These are phyloP conservation scores for Colletotrichum limetticola DNA, from an alignment of 2,329 filamentous ascomycete genomes.

Conservation along the genomic window DNA sequence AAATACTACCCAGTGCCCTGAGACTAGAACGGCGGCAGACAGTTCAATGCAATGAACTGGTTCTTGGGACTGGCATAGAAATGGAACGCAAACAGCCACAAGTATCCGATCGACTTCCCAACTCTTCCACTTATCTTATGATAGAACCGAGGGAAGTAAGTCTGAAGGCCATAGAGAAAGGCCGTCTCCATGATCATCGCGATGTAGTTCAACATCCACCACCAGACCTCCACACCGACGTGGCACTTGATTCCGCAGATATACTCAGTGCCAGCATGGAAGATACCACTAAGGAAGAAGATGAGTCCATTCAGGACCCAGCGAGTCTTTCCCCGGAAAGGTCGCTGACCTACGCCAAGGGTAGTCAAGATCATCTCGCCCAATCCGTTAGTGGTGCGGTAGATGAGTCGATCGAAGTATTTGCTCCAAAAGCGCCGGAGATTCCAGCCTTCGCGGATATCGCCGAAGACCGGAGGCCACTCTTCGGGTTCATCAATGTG, in stretches of 20 bases:
- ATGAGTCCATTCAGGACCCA: constrained; percentile 34
- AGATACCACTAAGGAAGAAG: constrained; percentile 25
- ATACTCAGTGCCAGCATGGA: constrained; percentile 22
- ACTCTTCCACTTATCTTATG: not conserved
- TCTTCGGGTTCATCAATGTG: constrained; percentile 34
- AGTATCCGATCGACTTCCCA: constrained; percentile 16
- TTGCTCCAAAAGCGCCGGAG: constrained; percentile 36
- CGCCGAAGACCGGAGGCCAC: constrained; percentile 37
- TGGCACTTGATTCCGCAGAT: constrained; percentile 14
- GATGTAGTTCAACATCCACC: constrained; percentile 26
- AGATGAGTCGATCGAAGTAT: constrained; percentile 36
- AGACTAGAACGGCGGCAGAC: not conserved
- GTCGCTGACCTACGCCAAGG: constrained; percentile 1
- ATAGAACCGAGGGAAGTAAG: constrained; percentile 13
- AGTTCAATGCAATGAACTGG: not conserved
- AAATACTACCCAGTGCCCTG: too few species aligned
- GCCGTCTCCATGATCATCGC: constrained; percentile 21
- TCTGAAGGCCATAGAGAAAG: not conserved
- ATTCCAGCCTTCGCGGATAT: constrained; percentile 34
- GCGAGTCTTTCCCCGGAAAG: constrained; percentile 15
- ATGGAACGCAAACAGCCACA: constrained; percentile 22
- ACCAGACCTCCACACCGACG: constrained; percentile 21
- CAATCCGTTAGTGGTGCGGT: constrained; percentile 20
- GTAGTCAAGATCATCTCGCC: constrained; percentile 18
- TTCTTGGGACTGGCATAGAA: constrained; percentile 25